phyloP scores from a whole-genome alignment of 2,329 filamentous ascomycete species.

The Fusarium nygamai region DNA sequence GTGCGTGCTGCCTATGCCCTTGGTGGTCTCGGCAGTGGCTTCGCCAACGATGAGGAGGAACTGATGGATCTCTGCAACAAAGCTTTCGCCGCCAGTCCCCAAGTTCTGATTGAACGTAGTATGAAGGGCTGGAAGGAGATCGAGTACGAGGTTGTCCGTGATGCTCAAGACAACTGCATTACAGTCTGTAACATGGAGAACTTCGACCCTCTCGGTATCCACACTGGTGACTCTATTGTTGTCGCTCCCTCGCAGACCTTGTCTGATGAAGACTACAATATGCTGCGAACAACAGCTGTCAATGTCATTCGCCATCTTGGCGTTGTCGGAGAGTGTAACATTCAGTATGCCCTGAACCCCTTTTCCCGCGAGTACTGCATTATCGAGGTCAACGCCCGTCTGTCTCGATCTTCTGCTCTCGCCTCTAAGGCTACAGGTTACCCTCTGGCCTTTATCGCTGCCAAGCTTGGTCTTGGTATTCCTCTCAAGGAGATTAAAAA shows the following conservation, averaged over 20 bases:
- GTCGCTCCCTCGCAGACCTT: slow-evolving; percentile 97
- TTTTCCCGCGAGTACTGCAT: slow-evolving; percentile 98
- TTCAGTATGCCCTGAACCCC: slow-evolving; percentile 97
- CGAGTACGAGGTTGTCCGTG: slow-evolving; percentile 97
- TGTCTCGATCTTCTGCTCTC: slow-evolving; percentile 93
- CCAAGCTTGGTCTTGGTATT: slow-evolving; percentile 94
- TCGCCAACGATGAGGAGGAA: slow-evolving; percentile 87
- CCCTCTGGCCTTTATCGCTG: slow-evolving; percentile 93
- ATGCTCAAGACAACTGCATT: slow-evolving; percentile 97
- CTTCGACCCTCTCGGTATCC: slow-evolving; percentile 97
- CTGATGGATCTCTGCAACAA: slow-evolving; percentile 90
- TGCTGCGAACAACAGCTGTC: slow-evolving; percentile 95
- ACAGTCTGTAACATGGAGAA: slow-evolving; percentile 99
- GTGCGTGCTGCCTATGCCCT: slow-evolving; percentile 96
- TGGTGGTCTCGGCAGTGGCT: slow-evolving; percentile 93
- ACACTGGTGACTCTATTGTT: slow-evolving; percentile 98
- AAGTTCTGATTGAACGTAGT: slow-evolving; percentile 95
- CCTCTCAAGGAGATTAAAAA: slow-evolving; percentile 97
- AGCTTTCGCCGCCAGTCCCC: slow-evolving; percentile 92
- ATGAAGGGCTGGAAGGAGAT: slow-evolving; percentile 99
- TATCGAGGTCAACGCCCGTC: slow-evolving; percentile 97
- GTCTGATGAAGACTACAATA: slow-evolving; percentile 98
- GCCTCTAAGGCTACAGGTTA: slow-evolving; percentile 98
- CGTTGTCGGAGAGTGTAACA: slow-evolving; percentile 98
- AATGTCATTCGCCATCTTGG: slow-evolving; percentile 97